Base-by-base conservation (phyloP, 2,329 filamentous ascomycete species). In the Colletotrichum lupini region DNA sequence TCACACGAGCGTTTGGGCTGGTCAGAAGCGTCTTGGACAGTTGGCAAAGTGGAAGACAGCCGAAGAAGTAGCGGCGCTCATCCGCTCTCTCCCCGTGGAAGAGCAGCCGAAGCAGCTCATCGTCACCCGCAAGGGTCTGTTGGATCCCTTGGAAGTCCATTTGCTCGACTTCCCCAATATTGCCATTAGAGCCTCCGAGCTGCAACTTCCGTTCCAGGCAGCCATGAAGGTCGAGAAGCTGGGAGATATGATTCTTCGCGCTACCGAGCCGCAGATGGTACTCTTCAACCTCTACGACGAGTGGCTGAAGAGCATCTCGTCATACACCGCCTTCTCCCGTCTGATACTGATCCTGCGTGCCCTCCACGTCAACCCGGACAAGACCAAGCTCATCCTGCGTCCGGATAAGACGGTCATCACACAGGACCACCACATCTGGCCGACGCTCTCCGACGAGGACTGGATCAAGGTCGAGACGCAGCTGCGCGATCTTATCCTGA, bases 381-480 rank as follows among this genome's bases (percentile, higher is more conserved):
- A 98, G 90, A 98, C 97, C 0, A 99, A 99, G 86, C 89, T 99
- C 68, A 91, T 99, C 22, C 87, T 99, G 55, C 92, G 97, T 63
- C 97, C 97, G 0, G 97, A 99, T 86, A 98, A 98, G 91, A 98
- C 93, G 1, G 95, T 99, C 76, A 97, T 99, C 79, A 99, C 97
- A 0, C 95, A 98, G 78, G 95, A 98, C 80, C 97, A 99, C 85
- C 97, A 99, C 82, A 99, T 99, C 81, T 99, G 97, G 97, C 97
- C 97, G 1, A 93, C 95, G 0, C 86, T 99, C 68, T 92, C 94
- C 0, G 97, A 99, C 76, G 97, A 99, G 78, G 95, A 98, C 75
- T 99, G 97, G 97, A 97, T 99, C 84, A 98, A 98, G 90, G 95
- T 99, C n/a, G 97, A 99, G 87, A 95, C 95, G 58, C 94, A 97